Evolutionary conservation across 257 asterid genomes (phyloP), one percentile per base, ranked within the genome.

Genomic region (Verbascum thapsus): DNA sequence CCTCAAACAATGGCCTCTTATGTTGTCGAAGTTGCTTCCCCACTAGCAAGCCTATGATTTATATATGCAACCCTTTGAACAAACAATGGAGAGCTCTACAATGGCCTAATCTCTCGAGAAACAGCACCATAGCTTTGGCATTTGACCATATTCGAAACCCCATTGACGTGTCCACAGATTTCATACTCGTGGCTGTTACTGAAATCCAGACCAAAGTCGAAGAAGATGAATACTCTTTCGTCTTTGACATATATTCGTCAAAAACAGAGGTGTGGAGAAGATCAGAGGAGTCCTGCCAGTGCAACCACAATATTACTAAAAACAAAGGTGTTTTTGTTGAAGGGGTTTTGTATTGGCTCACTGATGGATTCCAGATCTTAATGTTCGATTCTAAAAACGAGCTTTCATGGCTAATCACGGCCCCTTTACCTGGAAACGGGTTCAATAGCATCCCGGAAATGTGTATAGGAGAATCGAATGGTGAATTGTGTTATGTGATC

Each of bases 21-120:
- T 88, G 94, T 64, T 86, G 95, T 60, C 84, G 92, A 17, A 80
- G 86, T 49, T 44, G 70, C 61, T 75, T 76, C 22, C 84, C 90
- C 20, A 62, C 57, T 59, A 1, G 52, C 0, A 5, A 41, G 7
- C 88, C 85, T 5, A 43, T 37, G 53, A 42, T 82, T 3, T 84
- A 80, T 57, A 54, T 86, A 20, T 88, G 96, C 80, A 86, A 88
- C 60, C 96, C 96, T 0, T 50, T 88, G 77, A 88, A 72, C 48
- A 80, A 71, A 58, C 77, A 82, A 40, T 83, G 81, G 85, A 55
- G 17, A 2, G 61, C 49, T 12, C 60, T 88, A 1, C 18, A 41
- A 5, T 83, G 88, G 87, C 83, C 79, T 56, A 32, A 63, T 70
- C 70, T 79, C 51, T 55, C 74, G 5, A 62, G 52, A 48, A 67